Evolutionary conservation across 2,329 filamentous ascomycete species (phyloP), one percentile per base, ranked within the genome.

Genomic region (Diplocarpon mali): DNA sequence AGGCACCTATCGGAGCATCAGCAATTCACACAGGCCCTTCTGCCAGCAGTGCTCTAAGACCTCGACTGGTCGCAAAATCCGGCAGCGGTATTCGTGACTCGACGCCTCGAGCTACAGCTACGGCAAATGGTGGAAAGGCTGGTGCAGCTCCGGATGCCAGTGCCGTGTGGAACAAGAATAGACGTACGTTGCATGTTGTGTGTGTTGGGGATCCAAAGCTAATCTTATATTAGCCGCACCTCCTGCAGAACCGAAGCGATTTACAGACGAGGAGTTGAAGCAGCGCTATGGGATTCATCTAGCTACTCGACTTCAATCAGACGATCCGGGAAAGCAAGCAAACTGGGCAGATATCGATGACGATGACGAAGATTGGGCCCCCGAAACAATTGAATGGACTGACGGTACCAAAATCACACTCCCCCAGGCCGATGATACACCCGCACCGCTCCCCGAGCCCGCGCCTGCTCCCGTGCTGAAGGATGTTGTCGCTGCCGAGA

Each of bases 331-430:
- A 46, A 84, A 84, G 47, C 83, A 88, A 56, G 78, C 81, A 28
- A 90, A 89, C 61, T 93, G 86, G 86, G 86, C 85, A 17, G 86
- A 93, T 59, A 89, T 90, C 48, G 86, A 92, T 49, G 86, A 92
- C 46, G 85, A 92, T 52, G 84, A 89, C 57, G 86, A 92, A 31
- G 85, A 90, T 58, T 90, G 85, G 83, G 83, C 80, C 12, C 85
- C 85, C 2, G 85, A 92, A 52, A 78, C 83, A 42, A 87, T 92
- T 53, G 85, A 85, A 47, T 93, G 86, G 86, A 85, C 84, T 59
- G 86, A 93, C 62, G 85, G 85, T 43, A 92, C 85, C 39, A 90
- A 90, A 63, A 83, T 83, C 29, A 85, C 80, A 5, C 69, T 89
- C 13, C 77, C 82, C 13, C 74, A 79, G 49, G 67, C 71, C 40